These are phyloP conservation scores for Porpolomopsis calyptriformis DNA, from an alignment of 768 basidiomycete species.

Conservation along the genomic window DNA sequence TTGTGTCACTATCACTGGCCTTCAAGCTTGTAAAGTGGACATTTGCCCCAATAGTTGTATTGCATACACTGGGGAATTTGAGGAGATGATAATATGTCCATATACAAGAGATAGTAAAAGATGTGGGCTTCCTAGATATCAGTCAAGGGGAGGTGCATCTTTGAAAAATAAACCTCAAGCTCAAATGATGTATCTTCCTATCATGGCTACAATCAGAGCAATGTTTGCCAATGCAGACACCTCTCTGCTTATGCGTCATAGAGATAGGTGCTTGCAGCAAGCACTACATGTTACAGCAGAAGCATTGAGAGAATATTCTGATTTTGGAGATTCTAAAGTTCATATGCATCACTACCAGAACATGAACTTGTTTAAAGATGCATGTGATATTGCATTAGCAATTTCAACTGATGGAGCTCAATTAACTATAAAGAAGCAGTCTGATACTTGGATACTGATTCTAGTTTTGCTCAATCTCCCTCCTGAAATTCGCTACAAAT, in stretches of 20 bases:
- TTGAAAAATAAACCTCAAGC: constrained; percentile 11
- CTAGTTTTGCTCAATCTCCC: constrained; percentile 17
- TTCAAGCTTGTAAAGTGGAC: constrained; percentile 11
- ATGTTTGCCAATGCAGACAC: no score
- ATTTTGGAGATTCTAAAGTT: constrained; percentile 17
- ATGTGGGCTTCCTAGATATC: constrained; percentile 12
- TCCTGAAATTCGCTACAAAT: constrained; percentile 13
- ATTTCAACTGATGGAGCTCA: no score
- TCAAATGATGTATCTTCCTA: constrained; percentile 15
- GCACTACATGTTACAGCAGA: no score
- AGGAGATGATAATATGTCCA: constrained; percentile 8
- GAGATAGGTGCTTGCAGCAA: no score
- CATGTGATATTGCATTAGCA: constrained; percentile 16
- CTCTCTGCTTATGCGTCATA: no score
- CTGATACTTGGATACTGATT: constrained; percentile 18
- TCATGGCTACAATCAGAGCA: constrained; percentile 17
- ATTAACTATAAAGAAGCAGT: constrained; percentile 25
- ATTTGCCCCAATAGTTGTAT: constrained; percentile 19
- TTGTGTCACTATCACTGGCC: constrained; percentile 10
- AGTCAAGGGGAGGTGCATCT: no score
- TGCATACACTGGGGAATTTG: constrained; percentile 17
- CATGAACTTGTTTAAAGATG: constrained; percentile 16
- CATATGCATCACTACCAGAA: constrained; percentile 14
- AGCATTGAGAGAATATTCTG: constrained; percentile 17
- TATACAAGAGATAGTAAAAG: constrained; percentile 10